A percentile compares a stretch with the other conserved stretches of the same genome.
These are phyloP conservation scores for Gonapodya sp. DNA, from an alignment of 192 early-diverging fungal species.

Conservation along the genomic window DNA sequence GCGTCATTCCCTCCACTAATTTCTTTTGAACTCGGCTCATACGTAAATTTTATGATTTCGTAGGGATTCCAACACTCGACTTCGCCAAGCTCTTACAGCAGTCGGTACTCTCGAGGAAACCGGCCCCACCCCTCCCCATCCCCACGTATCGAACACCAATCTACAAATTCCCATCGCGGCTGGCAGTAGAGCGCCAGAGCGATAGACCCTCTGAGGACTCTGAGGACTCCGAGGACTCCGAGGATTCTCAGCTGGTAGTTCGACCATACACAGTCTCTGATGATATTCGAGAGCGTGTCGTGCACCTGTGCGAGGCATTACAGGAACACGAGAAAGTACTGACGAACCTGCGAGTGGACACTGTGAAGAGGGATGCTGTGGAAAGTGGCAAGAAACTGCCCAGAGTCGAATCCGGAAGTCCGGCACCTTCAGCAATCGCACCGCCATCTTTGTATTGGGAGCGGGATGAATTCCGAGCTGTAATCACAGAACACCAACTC, in stretches of 20 bases:
- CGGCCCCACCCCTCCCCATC: background rate
- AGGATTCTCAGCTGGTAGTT: constrained; percentile 18
- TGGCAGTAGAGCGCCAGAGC: background rate
- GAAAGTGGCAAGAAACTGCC: background rate
- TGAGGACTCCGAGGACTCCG: background rate
- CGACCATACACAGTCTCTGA: constrained; percentile 20
- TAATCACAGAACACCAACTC: background rate
- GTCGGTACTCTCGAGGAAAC: background rate
- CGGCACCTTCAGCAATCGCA: background rate
- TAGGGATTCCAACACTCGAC: background rate
- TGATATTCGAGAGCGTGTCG: constrained; percentile 17
- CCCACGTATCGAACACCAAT: constrained; percentile 16
- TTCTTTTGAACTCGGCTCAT: background rate
- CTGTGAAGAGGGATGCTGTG: background rate
- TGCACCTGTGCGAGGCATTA: constrained; percentile 22
- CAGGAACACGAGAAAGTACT: background rate
- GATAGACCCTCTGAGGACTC: constrained; percentile 5
- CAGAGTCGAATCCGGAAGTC: background rate
- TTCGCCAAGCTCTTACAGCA: background rate
- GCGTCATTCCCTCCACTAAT: constrained; percentile 10
- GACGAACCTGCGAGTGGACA: constrained; percentile 7
- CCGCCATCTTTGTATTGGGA: constrained; percentile 27
- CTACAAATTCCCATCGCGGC: constrained; percentile 2
- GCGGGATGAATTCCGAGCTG: constrained; percentile 29
- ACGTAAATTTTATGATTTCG: background rate